phyloP scores from a whole-genome alignment of 1,284 basidiomycete species.

The Lentinula novae-zelandiae region DNA sequence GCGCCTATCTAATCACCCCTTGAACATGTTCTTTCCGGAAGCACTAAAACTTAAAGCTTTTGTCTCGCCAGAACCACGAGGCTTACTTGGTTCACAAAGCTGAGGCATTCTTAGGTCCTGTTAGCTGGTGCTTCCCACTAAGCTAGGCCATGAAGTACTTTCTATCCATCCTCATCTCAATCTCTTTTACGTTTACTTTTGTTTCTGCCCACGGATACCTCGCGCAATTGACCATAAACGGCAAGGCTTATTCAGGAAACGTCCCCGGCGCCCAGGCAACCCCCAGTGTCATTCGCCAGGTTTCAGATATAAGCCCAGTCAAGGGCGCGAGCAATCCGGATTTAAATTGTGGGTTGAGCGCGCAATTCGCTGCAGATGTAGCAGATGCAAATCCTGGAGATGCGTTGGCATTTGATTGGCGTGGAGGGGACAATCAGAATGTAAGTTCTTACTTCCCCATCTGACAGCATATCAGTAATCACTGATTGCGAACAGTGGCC shows the following conservation, averaged over 20 bases:
- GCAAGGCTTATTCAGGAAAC: slow-evolving; percentile 41
- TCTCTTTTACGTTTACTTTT: neutral
- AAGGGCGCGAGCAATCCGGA: slow-evolving; percentile 42
- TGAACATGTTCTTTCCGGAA: neutral
- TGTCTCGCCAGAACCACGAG: neutral
- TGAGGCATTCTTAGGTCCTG: neutral
- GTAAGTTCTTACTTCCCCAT: slow-evolving; percentile 19
- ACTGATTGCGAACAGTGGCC: neutral
- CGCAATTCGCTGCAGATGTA: slow-evolving; percentile 40
- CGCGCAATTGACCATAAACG: slow-evolving; percentile 38
- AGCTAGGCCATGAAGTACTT: neutral
- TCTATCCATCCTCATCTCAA: slow-evolving; percentile 17
- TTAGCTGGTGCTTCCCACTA: neutral
- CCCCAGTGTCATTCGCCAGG: slow-evolving; percentile 45
- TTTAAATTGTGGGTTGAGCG: slow-evolving; percentile 47
- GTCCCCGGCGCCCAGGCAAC: slow-evolving; percentile 31
- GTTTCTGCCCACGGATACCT: slow-evolving; percentile 45
- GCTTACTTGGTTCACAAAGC: neutral
- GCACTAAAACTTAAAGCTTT: neutral
- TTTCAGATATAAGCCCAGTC: slow-evolving; percentile 42
- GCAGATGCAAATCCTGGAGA: slow-evolving; percentile 50
- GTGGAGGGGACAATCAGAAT: slow-evolving; percentile 32
- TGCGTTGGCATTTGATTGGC: slow-evolving; percentile 43
- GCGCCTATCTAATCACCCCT: neutral
- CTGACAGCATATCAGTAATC: neutral